These are phyloP conservation scores for Acacia confusa DNA, from an alignment of 306 rosid species.

Conservation along the genomic window DNA sequence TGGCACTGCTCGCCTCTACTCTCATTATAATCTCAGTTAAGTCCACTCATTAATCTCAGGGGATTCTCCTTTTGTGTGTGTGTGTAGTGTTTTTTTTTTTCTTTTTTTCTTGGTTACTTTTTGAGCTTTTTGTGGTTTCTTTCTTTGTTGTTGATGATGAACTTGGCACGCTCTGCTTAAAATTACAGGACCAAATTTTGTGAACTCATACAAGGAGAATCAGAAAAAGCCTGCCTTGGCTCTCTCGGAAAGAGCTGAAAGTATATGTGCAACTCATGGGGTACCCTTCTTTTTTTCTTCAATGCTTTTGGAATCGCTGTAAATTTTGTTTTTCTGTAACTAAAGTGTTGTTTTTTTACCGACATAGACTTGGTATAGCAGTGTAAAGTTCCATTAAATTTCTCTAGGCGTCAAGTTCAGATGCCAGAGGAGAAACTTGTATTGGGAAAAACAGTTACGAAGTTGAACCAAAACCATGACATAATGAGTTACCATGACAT, in stretches of 20 bases:
- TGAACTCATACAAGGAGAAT: constrained; percentile 37
- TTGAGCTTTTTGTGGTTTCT: neutral
- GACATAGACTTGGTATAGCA: too few relatives aligned
- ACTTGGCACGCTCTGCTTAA: neutral
- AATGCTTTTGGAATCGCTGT: neutral
- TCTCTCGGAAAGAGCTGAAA: constrained; percentile 48
- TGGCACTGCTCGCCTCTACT: constrained; percentile 47
- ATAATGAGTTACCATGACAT: too few relatives aligned
- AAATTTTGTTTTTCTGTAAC: neutral
- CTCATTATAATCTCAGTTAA: constrained; percentile 43
- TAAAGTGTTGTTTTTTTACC: too few relatives aligned
- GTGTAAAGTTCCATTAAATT: too few relatives aligned
- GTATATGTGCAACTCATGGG: constrained; percentile 52
- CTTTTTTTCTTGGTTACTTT: neutral
- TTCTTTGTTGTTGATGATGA: neutral
- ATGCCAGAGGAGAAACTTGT: too few relatives aligned
- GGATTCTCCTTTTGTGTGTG: neutral
- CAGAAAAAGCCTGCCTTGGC: constrained; percentile 42
- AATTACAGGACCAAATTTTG: constrained; percentile 34
- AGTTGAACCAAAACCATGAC: too few relatives aligned
- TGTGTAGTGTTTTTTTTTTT: neutral
- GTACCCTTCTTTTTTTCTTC: neutral
- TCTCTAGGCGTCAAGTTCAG: too few relatives aligned
- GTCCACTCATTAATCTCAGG: neutral
- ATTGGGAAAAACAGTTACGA: too few relatives aligned